Conservation (phyloP, 2,329 filamentous ascomycete species). For the Davidsoniella virescens region DNA sequence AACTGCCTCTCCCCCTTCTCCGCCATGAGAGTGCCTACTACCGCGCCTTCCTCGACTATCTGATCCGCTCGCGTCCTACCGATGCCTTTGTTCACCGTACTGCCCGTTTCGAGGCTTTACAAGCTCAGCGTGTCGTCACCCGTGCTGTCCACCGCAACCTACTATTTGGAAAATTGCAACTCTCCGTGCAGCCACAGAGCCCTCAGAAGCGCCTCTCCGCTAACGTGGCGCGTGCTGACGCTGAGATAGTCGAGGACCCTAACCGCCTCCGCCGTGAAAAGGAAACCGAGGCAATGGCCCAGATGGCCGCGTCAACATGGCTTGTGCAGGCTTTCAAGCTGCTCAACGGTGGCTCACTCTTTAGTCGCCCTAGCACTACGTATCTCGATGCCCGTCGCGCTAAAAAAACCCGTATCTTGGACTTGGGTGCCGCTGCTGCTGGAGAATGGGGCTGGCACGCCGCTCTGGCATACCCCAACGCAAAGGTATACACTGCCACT, state of each 20-base stretch:
- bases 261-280: conserved; percentile 51
- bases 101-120: conserved; percentile 74
- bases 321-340: conserved; percentile 44
- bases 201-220: conserved; percentile 55
- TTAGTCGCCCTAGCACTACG: conserved; percentile 47
- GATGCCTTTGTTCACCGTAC: conserved; percentile 79
- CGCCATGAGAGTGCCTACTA: conserved; percentile 67
- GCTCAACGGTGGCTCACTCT: conserved; percentile 47
- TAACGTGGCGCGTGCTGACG: conserved; percentile 60
- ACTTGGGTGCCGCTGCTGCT: conserved; percentile 68
- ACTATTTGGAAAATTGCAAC: conserved; percentile 70
- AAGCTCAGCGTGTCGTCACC: conserved; percentile 63
- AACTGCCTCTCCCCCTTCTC: conserved; percentile 34
- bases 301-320: conserved; percentile 47
- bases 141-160: conserved; percentile 60
- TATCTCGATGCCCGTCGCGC: conserved; percentile 25
- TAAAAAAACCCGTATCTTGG: conserved; percentile 51
- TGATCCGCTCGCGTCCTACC: conserved; percentile 44
- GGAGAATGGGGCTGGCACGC: conserved; percentile 96
- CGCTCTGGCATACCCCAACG: conserved; percentile 67
- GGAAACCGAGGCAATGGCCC: conserved; percentile 63
- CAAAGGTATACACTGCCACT: conserved; percentile 76
- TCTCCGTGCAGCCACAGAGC: conserved; percentile 51
- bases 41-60: conserved; percentile 65
- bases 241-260: conserved; percentile 47